Evolutionary conservation across 805 yeast genomes (phyloP).

Genomic region (Ascoidea rubescens): DNA sequence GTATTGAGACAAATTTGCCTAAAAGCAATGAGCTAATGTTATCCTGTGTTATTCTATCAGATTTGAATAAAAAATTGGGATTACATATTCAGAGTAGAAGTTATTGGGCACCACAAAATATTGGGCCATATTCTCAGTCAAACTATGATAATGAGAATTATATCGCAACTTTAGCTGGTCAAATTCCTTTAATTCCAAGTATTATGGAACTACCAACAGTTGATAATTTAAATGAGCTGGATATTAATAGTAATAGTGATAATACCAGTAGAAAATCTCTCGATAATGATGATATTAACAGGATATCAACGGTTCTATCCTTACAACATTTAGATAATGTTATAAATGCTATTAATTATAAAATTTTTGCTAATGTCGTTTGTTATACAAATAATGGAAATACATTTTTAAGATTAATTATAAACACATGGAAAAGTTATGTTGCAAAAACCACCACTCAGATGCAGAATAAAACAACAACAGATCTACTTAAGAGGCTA

Average conservation of each 20-base stretch:
- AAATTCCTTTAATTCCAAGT: slow-evolving; percentile 72
- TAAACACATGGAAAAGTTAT: slow-evolving; percentile 33
- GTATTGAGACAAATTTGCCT: slow-evolving; percentile 51
- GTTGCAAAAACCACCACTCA: slow-evolving; percentile 14
- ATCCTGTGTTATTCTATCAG: slow-evolving; percentile 38
- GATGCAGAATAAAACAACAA: slow-evolving; percentile 13
- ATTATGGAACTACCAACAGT: slow-evolving; percentile 35
- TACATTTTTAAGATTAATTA: slow-evolving; percentile 4
- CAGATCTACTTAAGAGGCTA: slow-evolving; percentile 19
- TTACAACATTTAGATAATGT: slow-evolving; percentile 66
- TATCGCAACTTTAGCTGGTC: slow-evolving; percentile 67
- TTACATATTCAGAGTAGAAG: slow-evolving; percentile 87
- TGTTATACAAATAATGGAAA: slow-evolving; percentile 29
- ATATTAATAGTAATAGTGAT: background rate
- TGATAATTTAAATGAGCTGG: background rate
- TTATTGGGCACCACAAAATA: slow-evolving; percentile 97
- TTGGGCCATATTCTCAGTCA: slow-evolving; percentile 94
- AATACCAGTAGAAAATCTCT: background rate
- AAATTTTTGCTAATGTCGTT: slow-evolving; percentile 30
- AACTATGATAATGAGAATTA: slow-evolving; percentile 34
- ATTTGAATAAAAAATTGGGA: slow-evolving; percentile 35
- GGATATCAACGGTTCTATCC: slow-evolving; percentile 34
- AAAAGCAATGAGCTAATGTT: slow-evolving; percentile 29
- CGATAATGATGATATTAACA: slow-evolving; percentile 12
- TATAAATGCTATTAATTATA: slow-evolving; percentile 35